phyloP scores from a whole-genome alignment of 805 yeast genomes.

The Lachancea cidri region DNA sequence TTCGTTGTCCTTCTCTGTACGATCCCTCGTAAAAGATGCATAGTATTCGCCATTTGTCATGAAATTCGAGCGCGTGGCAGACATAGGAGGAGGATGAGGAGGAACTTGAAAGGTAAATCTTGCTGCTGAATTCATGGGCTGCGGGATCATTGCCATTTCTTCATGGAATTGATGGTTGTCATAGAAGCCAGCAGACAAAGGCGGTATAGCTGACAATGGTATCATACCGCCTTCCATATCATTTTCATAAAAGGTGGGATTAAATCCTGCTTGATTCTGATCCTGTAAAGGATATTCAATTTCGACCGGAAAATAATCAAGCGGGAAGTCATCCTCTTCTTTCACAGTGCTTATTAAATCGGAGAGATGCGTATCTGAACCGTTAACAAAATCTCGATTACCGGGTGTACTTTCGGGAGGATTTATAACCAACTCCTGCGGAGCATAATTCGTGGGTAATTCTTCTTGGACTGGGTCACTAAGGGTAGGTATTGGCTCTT shows the following conservation, averaged over 20 bases:
- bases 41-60: slow-evolving; percentile 26
- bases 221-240: slow-evolving; percentile 8
- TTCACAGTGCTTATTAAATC: slow-evolving; percentile 5
- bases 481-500: background rate
- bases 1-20: slow-evolving; percentile 9
- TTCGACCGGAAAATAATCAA: slow-evolving; percentile 55
- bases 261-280: slow-evolving; percentile 1
- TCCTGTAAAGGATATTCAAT: slow-evolving; percentile 32
- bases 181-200: slow-evolving; percentile 11
- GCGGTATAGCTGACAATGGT: slow-evolving; percentile 10
- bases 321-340: slow-evolving; percentile 63
- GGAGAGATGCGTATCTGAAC: slow-evolving; percentile 4
- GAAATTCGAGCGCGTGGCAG: slow-evolving; percentile 19
- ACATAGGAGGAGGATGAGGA: slow-evolving; percentile 17
- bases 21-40: slow-evolving; percentile 10
- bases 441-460: slow-evolving; percentile 6
- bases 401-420: slow-evolving; percentile 3
- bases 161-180: slow-evolving; percentile 10
- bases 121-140: slow-evolving; percentile 6
- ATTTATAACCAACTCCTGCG: slow-evolving; percentile 18
- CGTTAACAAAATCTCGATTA: slow-evolving; percentile 1
- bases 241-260: slow-evolving; percentile 6
- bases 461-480: background rate
- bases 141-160: slow-evolving; percentile 8
- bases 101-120: slow-evolving; percentile 8